Percentiles rank a stretch among this genome's conserved stretches.
Evolutionary conservation across 805 yeast genomes (phyloP).

Genomic region (Ascoidea asiatica): DNA sequence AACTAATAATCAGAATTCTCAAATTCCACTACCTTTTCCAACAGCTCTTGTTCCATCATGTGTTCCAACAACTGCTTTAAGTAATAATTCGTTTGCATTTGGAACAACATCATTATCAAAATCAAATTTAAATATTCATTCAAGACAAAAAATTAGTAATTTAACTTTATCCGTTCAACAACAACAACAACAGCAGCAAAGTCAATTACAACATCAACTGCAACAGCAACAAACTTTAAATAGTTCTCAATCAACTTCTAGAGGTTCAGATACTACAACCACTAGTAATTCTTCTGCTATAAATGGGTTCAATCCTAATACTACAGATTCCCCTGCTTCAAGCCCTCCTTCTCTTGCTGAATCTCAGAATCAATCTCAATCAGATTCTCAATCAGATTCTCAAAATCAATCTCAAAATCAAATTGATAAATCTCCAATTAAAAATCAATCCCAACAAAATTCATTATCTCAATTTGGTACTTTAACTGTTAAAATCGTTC

Average conservation of each 20-base stretch:
- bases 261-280: neutral
- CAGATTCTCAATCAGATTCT: neutral
- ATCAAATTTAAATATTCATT: no score
- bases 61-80: neutral
- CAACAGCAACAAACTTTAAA: neutral
- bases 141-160: neutral
- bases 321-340: no score
- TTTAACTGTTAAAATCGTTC: conserved; percentile 65
- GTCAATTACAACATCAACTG: neutral
- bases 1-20: no score
- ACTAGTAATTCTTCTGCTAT: neutral
- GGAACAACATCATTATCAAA: neutral
- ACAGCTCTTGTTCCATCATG: neutral
- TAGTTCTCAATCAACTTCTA: neutral
- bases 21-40: neutral
- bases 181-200: neutral
- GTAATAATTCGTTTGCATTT: neutral
- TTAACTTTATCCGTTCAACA: neutral
- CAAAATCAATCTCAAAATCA: neutral
- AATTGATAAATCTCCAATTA: neutral
- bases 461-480: conserved; percentile 33
- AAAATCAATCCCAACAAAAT: neutral
- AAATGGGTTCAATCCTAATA: no score
- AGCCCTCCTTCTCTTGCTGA: no score
- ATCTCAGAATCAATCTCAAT: no score